phyloP scores from a whole-genome alignment of 352 stramenopile species.

The Phytopythium oedochilum region DNA sequence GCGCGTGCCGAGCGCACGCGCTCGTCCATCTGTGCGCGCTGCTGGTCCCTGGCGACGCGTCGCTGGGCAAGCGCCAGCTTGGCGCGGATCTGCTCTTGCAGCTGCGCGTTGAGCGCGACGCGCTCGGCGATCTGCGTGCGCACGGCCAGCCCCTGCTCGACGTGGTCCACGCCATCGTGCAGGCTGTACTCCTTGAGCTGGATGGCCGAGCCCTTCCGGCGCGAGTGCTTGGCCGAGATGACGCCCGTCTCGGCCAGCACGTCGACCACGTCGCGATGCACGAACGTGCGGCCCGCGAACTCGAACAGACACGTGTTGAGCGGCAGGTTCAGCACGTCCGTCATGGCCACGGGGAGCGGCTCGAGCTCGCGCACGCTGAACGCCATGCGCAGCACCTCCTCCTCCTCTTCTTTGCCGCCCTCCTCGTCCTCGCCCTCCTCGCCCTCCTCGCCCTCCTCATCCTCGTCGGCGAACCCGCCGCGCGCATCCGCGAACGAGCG shows the following conservation, averaged over 20 bases:
- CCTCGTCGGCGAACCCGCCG: constrained; percentile 25
- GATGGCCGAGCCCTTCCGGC: constrained; percentile 71
- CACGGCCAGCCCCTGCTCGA: constrained; percentile 49
- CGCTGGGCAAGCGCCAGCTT: constrained; percentile 33
- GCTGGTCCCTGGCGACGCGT: constrained; percentile 40
- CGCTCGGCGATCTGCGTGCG: constrained; percentile 44
- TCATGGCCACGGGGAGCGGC: constrained; percentile 48
- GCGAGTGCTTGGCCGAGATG: constrained; percentile 60
- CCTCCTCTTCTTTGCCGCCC: constrained; percentile 21
- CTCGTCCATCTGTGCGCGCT: constrained; percentile 36
- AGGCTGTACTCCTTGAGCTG: constrained; percentile 76
- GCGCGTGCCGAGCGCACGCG: constrained; percentile 42
- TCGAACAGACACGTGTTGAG: constrained; percentile 81
- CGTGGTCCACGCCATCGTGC: constrained; percentile 63
- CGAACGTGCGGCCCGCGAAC: constrained; percentile 58
- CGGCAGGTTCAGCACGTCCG: constrained; percentile 65
- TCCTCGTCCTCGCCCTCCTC: constrained; percentile 3
- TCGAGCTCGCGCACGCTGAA: constrained; percentile 72
- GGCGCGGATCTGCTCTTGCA: constrained; percentile 53
- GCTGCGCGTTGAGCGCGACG: constrained; percentile 29
- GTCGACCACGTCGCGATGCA: constrained; percentile 68
- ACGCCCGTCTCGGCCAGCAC: constrained; percentile 60
- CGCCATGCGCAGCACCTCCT: constrained; percentile 52
- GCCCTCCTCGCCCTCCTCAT: constrained; percentile 21
- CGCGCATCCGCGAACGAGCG: constrained; percentile 30